phyloP scores from a whole-genome alignment of 768 basidiomycete genomes.

The Amanita pallidorosea region DNA sequence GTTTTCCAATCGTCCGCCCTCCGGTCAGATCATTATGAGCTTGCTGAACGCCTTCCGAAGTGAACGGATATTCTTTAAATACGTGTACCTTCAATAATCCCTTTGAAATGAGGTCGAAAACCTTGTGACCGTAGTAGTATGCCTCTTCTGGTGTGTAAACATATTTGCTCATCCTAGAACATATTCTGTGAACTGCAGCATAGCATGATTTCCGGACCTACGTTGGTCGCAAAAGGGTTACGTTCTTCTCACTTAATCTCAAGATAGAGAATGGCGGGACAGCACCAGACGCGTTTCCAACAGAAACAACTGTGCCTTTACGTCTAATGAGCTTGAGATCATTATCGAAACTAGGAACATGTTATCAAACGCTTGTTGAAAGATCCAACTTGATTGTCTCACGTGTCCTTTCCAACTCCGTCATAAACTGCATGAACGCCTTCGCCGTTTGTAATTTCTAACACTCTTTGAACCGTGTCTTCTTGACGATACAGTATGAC shows the following conservation, averaged over 20 bases:
- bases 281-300: conserved; percentile 88
- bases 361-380: conserved; percentile 34
- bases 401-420: conserved; percentile 97
- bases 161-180: conserved; percentile 60
- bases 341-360: conserved; percentile 12
- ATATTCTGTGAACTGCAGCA: background rate
- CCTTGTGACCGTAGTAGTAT: conserved; percentile 47
- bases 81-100: conserved; percentile 59
- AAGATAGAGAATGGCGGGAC: conserved; percentile 68
- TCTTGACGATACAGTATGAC: conserved; percentile 76
- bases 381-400: conserved; percentile 15
- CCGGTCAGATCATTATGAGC: conserved; percentile 71
- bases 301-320: conserved; percentile 83
- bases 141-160: conserved; percentile 65
- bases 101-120: conserved; percentile 50
- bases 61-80: conserved; percentile 76
- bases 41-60: conserved; percentile 62
- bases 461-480: conserved; percentile 61
- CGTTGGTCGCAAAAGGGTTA: conserved; percentile 72
- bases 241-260: conserved; percentile 70
- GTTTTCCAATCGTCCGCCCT: conserved; percentile 78
- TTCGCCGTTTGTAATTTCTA: conserved; percentile 66
- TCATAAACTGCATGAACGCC: conserved; percentile 87
- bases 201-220: conserved; percentile 22
- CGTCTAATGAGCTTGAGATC: conserved; percentile 74